Base-by-base conservation (phyloP, 176 grass and related monocot genomes). In the Bromus sterilis region DNA sequence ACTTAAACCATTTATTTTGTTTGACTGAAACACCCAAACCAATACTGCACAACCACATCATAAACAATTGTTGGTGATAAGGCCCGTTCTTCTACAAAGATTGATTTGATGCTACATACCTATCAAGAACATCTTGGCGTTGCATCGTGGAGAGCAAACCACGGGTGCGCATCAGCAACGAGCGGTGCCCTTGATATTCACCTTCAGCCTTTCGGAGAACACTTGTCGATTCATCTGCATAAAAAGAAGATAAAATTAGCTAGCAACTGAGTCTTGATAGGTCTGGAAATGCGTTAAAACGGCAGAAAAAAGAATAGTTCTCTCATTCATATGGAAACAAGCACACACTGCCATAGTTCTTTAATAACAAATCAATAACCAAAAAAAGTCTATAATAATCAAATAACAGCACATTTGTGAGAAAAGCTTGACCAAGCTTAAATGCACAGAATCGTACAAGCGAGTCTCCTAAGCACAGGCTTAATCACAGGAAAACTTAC, bases 161-260 rank as follows among this genome's bases (percentile, higher is more conserved):
- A n/a, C 86, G 69, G 20, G 92, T 91, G 16, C 84, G 84, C 85
- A 71, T 85, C 55, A 94, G 82, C 72, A 93, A 89, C 83, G 92
- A 93, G 62, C 44, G 80, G 46, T 98, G 92, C 31, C 92, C 92
- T 62, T 94, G 89, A 78, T 97, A 97, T 84, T 94, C 92, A 51
- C 88, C 80, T 82, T 98, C 90, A 76, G 95, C 92, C 62, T 91
- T 87, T 39, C 59, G 49, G 34, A 98, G 86, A 49, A 94, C 88
- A 56, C 82, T 79, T 9, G 88, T 88, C 42, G 90, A 95, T 84
- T 88, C 90, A 53, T 93, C 95, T 95, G 73, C 69, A 81, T 42
- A 77, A 64, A 48, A 48, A 18, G 44, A 6, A 16, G 72, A 48
- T n/a, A 23, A 71, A 71, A 43, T 85, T 26, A 39, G 40, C 25